These are phyloP conservation scores for Fusarium bulbicola DNA, from an alignment of 2,329 filamentous ascomycete genomes.

Conservation along the genomic window DNA sequence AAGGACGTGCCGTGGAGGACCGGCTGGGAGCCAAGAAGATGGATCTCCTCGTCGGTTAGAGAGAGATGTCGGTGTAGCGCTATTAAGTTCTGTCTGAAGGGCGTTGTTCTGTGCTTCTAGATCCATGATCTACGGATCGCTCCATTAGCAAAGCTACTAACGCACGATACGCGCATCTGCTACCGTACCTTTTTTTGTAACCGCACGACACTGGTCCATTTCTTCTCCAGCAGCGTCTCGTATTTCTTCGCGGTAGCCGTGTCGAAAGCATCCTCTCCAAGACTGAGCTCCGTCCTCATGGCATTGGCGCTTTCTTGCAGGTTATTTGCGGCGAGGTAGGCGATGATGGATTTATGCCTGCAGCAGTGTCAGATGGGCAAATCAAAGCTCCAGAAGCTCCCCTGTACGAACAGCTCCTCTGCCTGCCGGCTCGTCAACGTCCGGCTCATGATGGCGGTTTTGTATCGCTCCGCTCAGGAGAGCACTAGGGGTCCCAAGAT, in stretches of 20 bases:
- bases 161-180: background rate
- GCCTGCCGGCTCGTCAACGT: constrained; percentile 67
- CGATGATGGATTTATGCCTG: constrained; percentile 93
- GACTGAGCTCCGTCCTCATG: constrained; percentile 74
- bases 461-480: constrained; percentile 27
- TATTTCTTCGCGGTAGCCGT: constrained; percentile 90
- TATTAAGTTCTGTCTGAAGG: constrained; percentile 86
- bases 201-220: constrained; percentile 96
- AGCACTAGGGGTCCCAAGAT: constrained; percentile 4
- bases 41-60: constrained; percentile 75
- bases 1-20: constrained; percentile 81
- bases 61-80: constrained; percentile 78
- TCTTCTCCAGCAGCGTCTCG: constrained; percentile 93
- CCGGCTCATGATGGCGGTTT: constrained; percentile 34
- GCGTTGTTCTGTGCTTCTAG: constrained; percentile 78
- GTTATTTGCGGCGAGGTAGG: constrained; percentile 81
- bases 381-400: constrained; percentile 26
- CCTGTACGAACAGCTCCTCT: constrained; percentile 79
- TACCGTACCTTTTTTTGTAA: constrained; percentile 89
- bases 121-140: constrained; percentile 79
- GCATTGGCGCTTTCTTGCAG: constrained; percentile 69
- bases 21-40: constrained; percentile 83
- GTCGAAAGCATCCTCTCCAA: constrained; percentile 77
- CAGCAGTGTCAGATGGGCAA: constrained; percentile 29
- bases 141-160: background rate